Evolutionary conservation across 345 rosid genomes (phyloP), one percentile per base, ranked within the genome.

Genomic region (Mangifera indica): DNA sequence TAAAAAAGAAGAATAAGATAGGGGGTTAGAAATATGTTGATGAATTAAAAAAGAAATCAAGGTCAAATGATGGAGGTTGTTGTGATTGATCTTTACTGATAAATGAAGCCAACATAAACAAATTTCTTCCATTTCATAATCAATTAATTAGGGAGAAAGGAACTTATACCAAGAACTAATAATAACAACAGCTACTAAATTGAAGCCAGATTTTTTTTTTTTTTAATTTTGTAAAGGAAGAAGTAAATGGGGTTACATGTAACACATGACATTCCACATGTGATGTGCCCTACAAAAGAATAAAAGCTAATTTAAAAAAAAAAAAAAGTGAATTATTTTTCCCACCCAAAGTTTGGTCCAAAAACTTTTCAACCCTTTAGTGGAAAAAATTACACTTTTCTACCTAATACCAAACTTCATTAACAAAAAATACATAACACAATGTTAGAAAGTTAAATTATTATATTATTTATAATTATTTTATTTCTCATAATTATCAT

Each of bases 241-340:
- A 62, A 68, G 75, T 15, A 29, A 37, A 64, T 42, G 58, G 51
- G 49, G 34, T 73, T 75, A 69, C 70, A 54, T 26, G 32, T 67
- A 37, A 74, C 70, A 76, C 71, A 79, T 86, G 75, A 69, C 81
- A 79, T 72, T 40, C 84, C 86, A 76, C 83, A 80, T 80, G 84
- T 60, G 72, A 78, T 83, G 89, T 76, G 72, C 84, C 72, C 89
- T 74, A 81, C 87, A 67, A 1, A 49, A 24, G 13, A 10, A n/a
- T 32, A 20, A 29, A 37, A 40, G 48, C 56, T 73, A 69, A 66
- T 21, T 10, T 5, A 11, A 48, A 58, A 29, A 29, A 29, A 29
- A 29, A 29, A 29, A 1, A 29, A 29, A 29, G 3, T 29, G 32
- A 29, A 29, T 29, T 29, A 29, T 3, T 29, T 1, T 29, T 1